Evolutionary conservation across 192 early-diverging fungal species (phyloP).

Genomic region (Mortierella claussenii): DNA sequence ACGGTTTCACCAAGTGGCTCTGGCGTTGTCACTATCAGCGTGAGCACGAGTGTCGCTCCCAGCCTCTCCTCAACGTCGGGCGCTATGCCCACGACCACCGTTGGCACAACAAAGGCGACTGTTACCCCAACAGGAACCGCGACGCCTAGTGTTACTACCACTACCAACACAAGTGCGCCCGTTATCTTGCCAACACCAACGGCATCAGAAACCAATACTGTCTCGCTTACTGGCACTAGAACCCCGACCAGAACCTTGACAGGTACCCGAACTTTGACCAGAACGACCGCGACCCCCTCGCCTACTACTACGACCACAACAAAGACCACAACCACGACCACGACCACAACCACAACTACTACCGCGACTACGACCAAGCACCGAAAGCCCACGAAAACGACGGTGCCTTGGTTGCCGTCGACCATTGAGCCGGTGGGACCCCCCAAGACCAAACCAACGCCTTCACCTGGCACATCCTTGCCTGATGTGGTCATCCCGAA

Average conservation of each 20-base stretch:
- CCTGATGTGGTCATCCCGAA: constrained; percentile 46
- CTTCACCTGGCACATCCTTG: constrained; percentile 43
- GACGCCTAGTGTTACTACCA: too few relatives aligned
- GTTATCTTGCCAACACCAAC: background rate
- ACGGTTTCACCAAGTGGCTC: too few relatives aligned
- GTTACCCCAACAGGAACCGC: too few relatives aligned
- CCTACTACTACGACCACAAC: constrained; percentile 9
- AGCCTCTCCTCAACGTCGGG: too few relatives aligned
- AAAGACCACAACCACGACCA: constrained; percentile 29
- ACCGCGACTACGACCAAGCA: constrained; percentile 15
- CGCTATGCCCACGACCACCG: too few relatives aligned
- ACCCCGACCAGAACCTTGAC: background rate
- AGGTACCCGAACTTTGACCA: background rate
- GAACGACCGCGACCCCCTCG: background rate
- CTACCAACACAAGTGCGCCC: too few relatives aligned
- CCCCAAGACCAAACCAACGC: constrained; percentile 13
- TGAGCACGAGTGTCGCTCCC: too few relatives aligned
- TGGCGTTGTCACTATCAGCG: too few relatives aligned
- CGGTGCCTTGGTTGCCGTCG: constrained; percentile 40
- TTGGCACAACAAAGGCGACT: too few relatives aligned
- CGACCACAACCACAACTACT: constrained; percentile 2
- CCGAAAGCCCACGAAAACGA: constrained; percentile 19
- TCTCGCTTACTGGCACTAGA: background rate
- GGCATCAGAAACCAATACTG: background rate
- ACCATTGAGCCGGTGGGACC: constrained; percentile 36